Base-by-base conservation (phyloP, 768 basidiomycete species). In the Antrodiella citrinella region DNA sequence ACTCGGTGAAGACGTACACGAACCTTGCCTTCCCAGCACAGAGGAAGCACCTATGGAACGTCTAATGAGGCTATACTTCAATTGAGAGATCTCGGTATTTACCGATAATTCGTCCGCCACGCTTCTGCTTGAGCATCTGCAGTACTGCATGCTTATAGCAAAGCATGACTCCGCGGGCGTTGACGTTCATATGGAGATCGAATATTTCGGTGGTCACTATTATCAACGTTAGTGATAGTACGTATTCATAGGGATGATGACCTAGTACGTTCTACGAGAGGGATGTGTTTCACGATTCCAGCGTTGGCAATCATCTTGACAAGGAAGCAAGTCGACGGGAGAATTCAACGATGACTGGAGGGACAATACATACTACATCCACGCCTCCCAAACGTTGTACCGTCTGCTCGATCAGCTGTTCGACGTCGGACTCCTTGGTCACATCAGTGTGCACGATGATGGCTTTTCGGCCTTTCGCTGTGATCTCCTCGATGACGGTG, bases 361-460 rank as follows among this genome's bases (percentile, higher is more conserved):
- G 18, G 18, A 12, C 23, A n/a, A n/a, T 10, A 60, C 76, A 51
- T 44, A 78, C 77, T 19, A 76, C 74, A 52, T 78, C 73, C 19
- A 81, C 52, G 3, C 70, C 59, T 1, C 76, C 77, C 9, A 77
- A 61, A 4, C 56, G 52, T 3, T 60, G 26, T 1, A 61, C 57
- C 11, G 59, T 57, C 0, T 47, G 44, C 2, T 63, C 61, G 2
- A 81, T 59, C 64, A 78, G 66, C 4, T 23, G 48, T 49, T 69
- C 61, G 1, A 80, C 75, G 5, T 76, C 67, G 1, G 53, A 55
- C 48, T 79, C 77, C 1, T 58, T 35, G 4, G 65, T 57, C 2
- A 80, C 71, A 52, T 80, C 75, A 1, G 62, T 72, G 4, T 63
- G 39, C 1, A 68, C 55, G 13, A 57, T 22, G 7, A 57, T 41